A percentile compares a stretch with the other conserved stretches of the same genome.
Conservation (phyloP, 495 filamentous ascomycete genomes). For the Aspergillus indologenus region DNA sequence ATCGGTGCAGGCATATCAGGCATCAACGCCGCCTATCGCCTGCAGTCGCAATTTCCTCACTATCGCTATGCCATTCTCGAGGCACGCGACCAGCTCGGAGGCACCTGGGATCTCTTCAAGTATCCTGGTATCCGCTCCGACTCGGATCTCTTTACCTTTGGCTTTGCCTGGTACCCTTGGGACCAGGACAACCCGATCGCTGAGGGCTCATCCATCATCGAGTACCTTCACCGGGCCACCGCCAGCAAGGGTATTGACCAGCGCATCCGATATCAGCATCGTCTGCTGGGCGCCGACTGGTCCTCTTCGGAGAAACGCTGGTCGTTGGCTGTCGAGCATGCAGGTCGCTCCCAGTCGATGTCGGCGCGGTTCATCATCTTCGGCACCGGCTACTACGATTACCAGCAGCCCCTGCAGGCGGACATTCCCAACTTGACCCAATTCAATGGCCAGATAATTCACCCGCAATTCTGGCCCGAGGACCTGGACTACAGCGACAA, state of each 20-base stretch:
- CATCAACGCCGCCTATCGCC: conserved; percentile 69
- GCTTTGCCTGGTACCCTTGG: conserved; percentile 70
- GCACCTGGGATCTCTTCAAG: conserved; percentile 71
- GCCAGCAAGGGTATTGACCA: conserved; percentile 57
- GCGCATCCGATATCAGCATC: conserved; percentile 59
- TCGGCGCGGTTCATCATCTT: conserved; percentile 57
- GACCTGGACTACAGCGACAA: conserved; percentile 48
- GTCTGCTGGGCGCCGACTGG: conserved; percentile 56
- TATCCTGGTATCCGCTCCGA: conserved; percentile 70
- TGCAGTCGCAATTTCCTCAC: conserved; percentile 57
- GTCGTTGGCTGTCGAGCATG: conserved; percentile 53
- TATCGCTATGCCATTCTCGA: conserved; percentile 61
- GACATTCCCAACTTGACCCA: conserved; percentile 42
- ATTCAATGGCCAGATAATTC: conserved; percentile 45
- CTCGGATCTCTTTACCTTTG: conserved; percentile 64
- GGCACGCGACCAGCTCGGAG: conserved; percentile 56
- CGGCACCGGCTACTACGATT: conserved; percentile 66
- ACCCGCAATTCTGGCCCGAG: conserved; percentile 55
- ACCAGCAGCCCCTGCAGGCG: conserved; percentile 53
- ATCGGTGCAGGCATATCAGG: conserved; percentile 73
- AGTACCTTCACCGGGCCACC: conserved; percentile 62
- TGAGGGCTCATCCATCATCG: conserved; percentile 53
- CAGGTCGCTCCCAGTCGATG: conserved; percentile 44
- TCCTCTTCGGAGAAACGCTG: conserved; percentile 57
- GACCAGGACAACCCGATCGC: conserved; percentile 56